Conservation (phyloP, 805 yeast species). For the Martiniozyma abietophila region DNA sequence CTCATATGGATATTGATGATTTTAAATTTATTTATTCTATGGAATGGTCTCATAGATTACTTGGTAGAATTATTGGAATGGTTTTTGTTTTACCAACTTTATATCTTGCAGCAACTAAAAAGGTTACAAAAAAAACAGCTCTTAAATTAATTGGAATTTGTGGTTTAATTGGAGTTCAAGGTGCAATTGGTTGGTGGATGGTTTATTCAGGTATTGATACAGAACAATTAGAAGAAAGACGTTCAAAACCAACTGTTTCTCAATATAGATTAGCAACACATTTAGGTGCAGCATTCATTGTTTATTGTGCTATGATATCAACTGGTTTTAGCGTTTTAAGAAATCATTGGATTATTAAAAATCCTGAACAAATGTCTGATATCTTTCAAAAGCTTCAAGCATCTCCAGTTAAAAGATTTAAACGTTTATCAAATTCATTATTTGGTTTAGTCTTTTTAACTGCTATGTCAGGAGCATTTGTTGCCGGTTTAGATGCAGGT, state of each 20-base stretch:
- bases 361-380: slow-evolving; percentile 49
- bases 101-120: slow-evolving; percentile 62
- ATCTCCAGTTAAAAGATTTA: slow-evolving; percentile 49
- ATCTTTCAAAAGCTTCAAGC: slow-evolving; percentile 51
- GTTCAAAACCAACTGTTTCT: slow-evolving; percentile 93
- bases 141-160: slow-evolving; percentile 63
- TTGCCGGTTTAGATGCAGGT: slow-evolving; percentile 98
- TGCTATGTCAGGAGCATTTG: slow-evolving; percentile 96
- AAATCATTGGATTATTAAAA: slow-evolving; percentile 59
- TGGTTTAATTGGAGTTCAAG: slow-evolving; percentile 80
- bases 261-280: slow-evolving; percentile 93
- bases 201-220: slow-evolving; percentile 90
- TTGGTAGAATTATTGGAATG: slow-evolving; percentile 87
- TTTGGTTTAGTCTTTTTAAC: slow-evolving; percentile 71
- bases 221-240: slow-evolving; percentile 64
- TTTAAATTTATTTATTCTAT: slow-evolving; percentile 89
- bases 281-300: slow-evolving; percentile 81
- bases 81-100: slow-evolving; percentile 77
- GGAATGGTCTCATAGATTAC: slow-evolving; percentile 96
- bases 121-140: slow-evolving; percentile 59
- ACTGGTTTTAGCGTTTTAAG: slow-evolving; percentile 79
- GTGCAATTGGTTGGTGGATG: slow-evolving; percentile 99
- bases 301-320: slow-evolving; percentile 84
- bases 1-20: slow-evolving; percentile 83
- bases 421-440: slow-evolving; percentile 46